These are phyloP conservation scores for Aspergillus persii DNA, from an alignment of 2,329 filamentous ascomycete species.

Conservation along the genomic window DNA sequence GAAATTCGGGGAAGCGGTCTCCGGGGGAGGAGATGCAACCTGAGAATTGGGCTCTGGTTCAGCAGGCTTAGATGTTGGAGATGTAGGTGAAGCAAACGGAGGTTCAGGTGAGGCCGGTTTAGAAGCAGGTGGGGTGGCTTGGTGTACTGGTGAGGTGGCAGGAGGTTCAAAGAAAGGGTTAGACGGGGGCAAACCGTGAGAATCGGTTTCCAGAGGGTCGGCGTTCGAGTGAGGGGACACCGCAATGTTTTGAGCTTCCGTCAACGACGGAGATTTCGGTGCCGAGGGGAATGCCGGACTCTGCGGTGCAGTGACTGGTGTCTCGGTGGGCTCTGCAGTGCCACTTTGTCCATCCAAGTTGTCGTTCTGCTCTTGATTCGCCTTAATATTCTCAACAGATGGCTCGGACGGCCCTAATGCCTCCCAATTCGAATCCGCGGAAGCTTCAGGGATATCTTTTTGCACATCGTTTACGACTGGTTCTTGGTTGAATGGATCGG, in stretches of 20 bases:
- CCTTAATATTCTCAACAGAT: conserved; percentile 8
- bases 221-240: conserved; percentile 21
- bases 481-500: conserved; percentile 15
- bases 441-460: conserved; percentile 12
- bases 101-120: conserved; percentile 10
- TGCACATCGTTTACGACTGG: conserved; percentile 19
- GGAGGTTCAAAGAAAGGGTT: conserved; percentile 10
- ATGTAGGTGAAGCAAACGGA: conserved; percentile 9
- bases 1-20: conserved; percentile 1
- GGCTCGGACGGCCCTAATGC: conserved; percentile 12
- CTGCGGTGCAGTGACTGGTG: conserved; percentile 24
- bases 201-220: conserved; percentile 10
- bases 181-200: conserved; percentile 14
- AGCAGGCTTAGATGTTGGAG: neutral
- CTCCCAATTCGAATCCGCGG: conserved; percentile 13
- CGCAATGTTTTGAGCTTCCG: conserved; percentile 29
- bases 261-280: conserved; percentile 30
- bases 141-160: conserved; percentile 8
- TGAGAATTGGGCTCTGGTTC: neutral
- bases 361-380: conserved; percentile 10
- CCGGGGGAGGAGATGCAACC: neutral
- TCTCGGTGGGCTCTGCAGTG: conserved; percentile 14
- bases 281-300: conserved; percentile 19
- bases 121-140: conserved; percentile 15
- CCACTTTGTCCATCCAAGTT: conserved; percentile 4